phyloP scores from a whole-genome alignment of 176 grass and related monocot genomes.

The Oropetium thomaeum region DNA sequence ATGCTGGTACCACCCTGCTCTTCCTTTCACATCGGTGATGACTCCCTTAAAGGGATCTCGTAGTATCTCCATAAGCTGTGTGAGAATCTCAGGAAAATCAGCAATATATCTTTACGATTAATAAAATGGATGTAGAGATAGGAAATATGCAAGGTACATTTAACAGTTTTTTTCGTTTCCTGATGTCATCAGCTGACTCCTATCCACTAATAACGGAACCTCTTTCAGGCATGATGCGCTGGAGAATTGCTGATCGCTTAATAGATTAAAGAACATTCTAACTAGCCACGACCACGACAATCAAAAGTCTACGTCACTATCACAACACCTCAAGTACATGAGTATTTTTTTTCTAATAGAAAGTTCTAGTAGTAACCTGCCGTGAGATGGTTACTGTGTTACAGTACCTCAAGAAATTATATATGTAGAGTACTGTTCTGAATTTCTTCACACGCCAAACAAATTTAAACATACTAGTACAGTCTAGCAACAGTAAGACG shows the following conservation, averaged over 20 bases:
- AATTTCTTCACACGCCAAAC: neutral
- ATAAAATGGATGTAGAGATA: neutral
- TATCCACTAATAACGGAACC: neutral
- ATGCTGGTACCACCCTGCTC: conserved; percentile 65
- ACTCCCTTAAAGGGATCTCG: conserved; percentile 56
- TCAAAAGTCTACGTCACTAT: neutral
- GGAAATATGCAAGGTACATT: neutral
- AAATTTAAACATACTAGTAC: neutral
- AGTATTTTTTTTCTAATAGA: neutral
- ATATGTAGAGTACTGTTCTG: neutral
- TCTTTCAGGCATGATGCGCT: neutral
- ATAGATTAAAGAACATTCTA: neutral
- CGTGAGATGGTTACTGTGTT: neutral
- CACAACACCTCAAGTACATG: neutral
- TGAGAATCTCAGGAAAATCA: neutral
- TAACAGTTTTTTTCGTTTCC: neutral
- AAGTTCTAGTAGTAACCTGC: neutral
- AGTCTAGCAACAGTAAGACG: neutral
- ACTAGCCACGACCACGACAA: neutral
- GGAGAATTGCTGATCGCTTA: neutral
- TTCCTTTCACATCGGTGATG: conserved; percentile 56
- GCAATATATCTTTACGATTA: neutral
- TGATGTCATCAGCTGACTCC: neutral
- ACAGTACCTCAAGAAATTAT: neutral
- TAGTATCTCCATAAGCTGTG: conserved; percentile 52